Evolutionary conservation across 2,329 filamentous ascomycete genomes (phyloP).

Genomic region (Colletotrichum salicis): DNA sequence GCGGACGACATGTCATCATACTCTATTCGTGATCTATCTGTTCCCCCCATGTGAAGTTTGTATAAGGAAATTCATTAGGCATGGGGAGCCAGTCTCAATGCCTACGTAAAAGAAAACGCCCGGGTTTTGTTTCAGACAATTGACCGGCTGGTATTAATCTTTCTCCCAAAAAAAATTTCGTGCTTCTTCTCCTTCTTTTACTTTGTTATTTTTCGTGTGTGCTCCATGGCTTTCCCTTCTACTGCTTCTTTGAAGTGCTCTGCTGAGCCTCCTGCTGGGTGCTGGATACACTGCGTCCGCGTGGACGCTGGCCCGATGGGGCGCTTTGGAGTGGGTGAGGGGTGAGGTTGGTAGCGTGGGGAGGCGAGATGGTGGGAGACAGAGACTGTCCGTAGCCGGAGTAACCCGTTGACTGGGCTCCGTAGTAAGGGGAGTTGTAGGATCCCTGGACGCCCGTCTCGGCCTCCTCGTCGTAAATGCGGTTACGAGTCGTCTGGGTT

Average conservation of each 20-base stretch:
- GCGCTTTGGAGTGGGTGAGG: conserved; percentile 33
- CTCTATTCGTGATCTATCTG: conserved; percentile 35
- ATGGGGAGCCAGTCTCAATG: conserved; percentile 35
- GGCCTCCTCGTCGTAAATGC: conserved; percentile 57
- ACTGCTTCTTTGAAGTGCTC: conserved; percentile 19
- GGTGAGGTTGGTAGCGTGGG: neutral
- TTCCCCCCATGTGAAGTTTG: conserved; percentile 2
- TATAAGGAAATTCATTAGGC: conserved; percentile 30
- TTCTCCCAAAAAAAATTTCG: no score
- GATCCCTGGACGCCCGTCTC: conserved; percentile 45
- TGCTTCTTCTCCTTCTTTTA: neutral
- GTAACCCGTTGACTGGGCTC: conserved; percentile 38
- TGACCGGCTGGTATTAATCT: conserved; percentile 31
- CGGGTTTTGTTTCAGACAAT: neutral
- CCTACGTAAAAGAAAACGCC: conserved; percentile 4
- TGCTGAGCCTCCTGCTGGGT: conserved; percentile 19
- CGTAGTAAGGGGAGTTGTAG: conserved; percentile 40
- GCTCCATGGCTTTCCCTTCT: neutral
- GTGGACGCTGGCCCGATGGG: conserved; percentile 24
- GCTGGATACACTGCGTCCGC: conserved; percentile 31
- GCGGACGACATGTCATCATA: conserved; percentile 33
- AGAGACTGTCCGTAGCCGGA: conserved; percentile 24
- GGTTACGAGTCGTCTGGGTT: conserved; percentile 44
- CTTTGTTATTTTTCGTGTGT: neutral
- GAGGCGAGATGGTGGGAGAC: conserved; percentile 20